Evolutionary conservation across 352 stramenopile genomes (phyloP).

Genomic region (Phytophthora europaea): DNA sequence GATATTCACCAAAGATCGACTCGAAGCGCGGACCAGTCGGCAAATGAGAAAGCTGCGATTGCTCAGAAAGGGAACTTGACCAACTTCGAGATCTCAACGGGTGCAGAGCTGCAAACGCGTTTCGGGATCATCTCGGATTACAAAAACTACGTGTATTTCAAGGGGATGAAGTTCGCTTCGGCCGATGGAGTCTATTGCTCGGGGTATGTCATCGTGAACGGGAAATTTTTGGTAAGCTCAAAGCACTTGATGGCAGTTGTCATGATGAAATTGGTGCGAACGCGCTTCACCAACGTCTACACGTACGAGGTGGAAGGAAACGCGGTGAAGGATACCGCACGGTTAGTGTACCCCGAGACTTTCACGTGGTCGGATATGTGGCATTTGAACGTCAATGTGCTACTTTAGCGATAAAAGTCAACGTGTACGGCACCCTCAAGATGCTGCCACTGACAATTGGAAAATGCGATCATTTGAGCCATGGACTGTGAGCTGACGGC

Average conservation of each 20-base stretch:
- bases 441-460: not conserved
- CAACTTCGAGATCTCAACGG: conserved; percentile 45
- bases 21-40: conserved; percentile 12
- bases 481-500: too few relatives aligned
- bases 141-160: conserved; percentile 41
- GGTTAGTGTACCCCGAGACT: conserved; percentile 5
- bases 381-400: conserved; percentile 9
- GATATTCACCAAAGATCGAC: conserved; percentile 2
- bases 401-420: not conserved
- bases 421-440: too few relatives aligned
- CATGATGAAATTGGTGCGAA: conserved; percentile 36
- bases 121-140: conserved; percentile 52
- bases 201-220: conserved; percentile 42
- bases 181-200: conserved; percentile 41
- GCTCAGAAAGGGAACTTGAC: conserved; percentile 27
- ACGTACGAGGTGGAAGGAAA: conserved; percentile 36
- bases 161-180: conserved; percentile 44
- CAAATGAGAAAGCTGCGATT: conserved; percentile 16
- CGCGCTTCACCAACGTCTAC: conserved; percentile 32
- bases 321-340: conserved; percentile 33
- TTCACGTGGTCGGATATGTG: conserved; percentile 16
- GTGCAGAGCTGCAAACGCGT: conserved; percentile 35
- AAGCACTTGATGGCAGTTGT: conserved; percentile 32
- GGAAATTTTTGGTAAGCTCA: conserved; percentile 36
- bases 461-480: not conserved